Base-by-base conservation (phyloP, 768 basidiomycete genomes). In the Tricholoma bakamatsutake region DNA sequence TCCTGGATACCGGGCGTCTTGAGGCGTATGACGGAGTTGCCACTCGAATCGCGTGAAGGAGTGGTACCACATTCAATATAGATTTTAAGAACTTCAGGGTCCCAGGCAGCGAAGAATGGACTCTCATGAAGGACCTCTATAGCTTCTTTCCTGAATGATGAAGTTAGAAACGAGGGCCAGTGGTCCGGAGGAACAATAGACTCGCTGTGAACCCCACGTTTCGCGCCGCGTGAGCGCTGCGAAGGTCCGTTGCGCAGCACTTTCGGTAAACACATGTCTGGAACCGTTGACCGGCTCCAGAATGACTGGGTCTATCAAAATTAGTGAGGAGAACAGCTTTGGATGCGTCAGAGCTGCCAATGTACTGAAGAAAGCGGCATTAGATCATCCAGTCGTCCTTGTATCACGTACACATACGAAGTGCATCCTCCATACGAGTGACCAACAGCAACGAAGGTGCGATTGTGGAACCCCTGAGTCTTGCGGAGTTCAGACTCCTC, bases 381-480 rank as follows among this genome's bases (percentile, higher is more conserved):
- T 30, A 48, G n/a, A 46, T 27, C 28, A 12, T 31, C 15, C 12
- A 4, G 12, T 11, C 43, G 27, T 33, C 4, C 11, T 30, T 31
- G 27, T 30, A 48, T n/a, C 4, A 10, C 46, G 27, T 31, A n/a
- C 6, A 76, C 89, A 63, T 65, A 91, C 85, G 82, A 77, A 2
- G 84, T 82, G 63, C 84, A 85, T 2, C 89, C 93, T n/a, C 95
- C 90, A 52, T 91, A 84, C 0, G 91, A 94, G 66, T 97, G 94
- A 0, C 92, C 94, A 4, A 93, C 71, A 6, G 75, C 82, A n/a
- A 93, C 73, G 2, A 93, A 62, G 12, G 69, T 80, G 33, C 87
- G 79, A 4, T 71, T 58, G 2, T 42, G 58, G 62, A 84, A 83
- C 0, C 89, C 88, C 17, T 66, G 61, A 2, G 57, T 56, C 35